These are phyloP conservation scores for Neofusicoccum umdonicola DNA, from an alignment of 2,329 filamentous ascomycete genomes.

Conservation along the genomic window DNA sequence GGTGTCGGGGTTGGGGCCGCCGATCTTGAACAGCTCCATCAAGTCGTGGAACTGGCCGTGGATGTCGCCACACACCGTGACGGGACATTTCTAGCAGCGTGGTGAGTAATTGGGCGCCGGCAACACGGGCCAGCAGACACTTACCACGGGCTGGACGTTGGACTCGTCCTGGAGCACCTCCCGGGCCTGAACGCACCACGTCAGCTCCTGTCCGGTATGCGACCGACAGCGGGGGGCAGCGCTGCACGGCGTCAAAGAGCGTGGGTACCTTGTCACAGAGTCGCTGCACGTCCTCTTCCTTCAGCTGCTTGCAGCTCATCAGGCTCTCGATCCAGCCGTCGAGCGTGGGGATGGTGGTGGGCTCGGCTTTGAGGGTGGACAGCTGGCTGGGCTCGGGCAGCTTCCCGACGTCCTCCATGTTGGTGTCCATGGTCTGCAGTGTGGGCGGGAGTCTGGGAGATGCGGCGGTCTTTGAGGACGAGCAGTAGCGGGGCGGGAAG, in stretches of 20 bases:
- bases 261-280: constrained; percentile 86
- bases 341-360: constrained; percentile 84
- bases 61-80: constrained; percentile 98
- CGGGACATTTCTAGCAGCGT: constrained; percentile 75
- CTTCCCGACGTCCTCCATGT: constrained; percentile 92
- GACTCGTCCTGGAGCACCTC: constrained; percentile 97
- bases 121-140: constrained; percentile 28
- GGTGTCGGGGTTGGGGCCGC: constrained; percentile 94
- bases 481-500: constrained; percentile 32
- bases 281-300: constrained; percentile 90
- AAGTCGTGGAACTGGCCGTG: constrained; percentile 98
- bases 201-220: constrained; percentile 6
- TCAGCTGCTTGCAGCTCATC: constrained; percentile 98
- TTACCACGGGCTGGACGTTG: constrained; percentile 97
- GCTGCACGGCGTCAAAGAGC: neutral
- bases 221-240: neutral
- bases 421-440: constrained; percentile 76
- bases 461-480: constrained; percentile 24
- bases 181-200: constrained; percentile 63
- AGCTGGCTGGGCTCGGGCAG: constrained; percentile 76
- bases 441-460: constrained; percentile 24
- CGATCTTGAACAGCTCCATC: constrained; percentile 99
- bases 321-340: constrained; percentile 98
- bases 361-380: constrained; percentile 67
- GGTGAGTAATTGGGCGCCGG: constrained; percentile 22